A percentile compares a stretch with the other conserved stretches of the same genome.
Evolutionary conservation across 805 yeast genomes (phyloP).

Genomic region (Jamesozyma hellenica): DNA sequence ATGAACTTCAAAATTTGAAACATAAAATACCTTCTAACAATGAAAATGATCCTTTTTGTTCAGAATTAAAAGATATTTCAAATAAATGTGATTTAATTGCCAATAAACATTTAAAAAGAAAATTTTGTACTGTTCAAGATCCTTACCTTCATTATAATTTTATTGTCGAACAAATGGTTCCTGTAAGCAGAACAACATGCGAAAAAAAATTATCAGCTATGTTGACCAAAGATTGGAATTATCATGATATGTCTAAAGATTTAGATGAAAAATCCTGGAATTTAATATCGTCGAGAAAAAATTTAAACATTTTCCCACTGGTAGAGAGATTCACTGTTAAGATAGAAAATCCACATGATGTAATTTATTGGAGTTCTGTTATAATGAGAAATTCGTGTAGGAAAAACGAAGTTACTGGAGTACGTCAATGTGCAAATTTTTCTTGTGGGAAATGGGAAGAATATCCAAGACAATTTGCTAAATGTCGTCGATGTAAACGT

Average conservation of each 20-base stretch:
- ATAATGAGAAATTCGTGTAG: conserved; percentile 94
- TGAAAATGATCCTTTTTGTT: conserved; percentile 10
- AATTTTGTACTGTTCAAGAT: background rate
- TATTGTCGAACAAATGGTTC: background rate
- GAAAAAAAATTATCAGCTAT: conserved; percentile 3
- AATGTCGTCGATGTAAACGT: conserved; percentile 86
- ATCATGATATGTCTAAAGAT: conserved; percentile 31
- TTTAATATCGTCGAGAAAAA: conserved; percentile 34
- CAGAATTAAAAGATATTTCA: conserved; percentile 11
- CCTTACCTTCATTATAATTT: conserved; percentile 1
- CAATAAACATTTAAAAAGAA: background rate
- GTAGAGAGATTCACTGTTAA: conserved; percentile 82
- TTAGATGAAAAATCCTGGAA: conserved; percentile 19
- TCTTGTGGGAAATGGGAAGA: conserved; percentile 93
- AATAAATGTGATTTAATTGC: background rate
- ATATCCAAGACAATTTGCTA: conserved; percentile 83
- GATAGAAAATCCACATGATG: conserved; percentile 57
- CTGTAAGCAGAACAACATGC: background rate
- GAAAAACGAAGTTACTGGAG: conserved; percentile 76
- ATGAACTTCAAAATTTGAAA: background rate
- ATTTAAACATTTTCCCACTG: conserved; percentile 71
- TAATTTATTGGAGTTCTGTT: conserved; percentile 96
- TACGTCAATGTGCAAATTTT: conserved; percentile 89
- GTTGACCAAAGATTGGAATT: conserved; percentile 36
- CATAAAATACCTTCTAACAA: too few relatives aligned